These are phyloP conservation scores for Sporobolomyces roseus DNA, from an alignment of 768 basidiomycete species.

Conservation along the genomic window DNA sequence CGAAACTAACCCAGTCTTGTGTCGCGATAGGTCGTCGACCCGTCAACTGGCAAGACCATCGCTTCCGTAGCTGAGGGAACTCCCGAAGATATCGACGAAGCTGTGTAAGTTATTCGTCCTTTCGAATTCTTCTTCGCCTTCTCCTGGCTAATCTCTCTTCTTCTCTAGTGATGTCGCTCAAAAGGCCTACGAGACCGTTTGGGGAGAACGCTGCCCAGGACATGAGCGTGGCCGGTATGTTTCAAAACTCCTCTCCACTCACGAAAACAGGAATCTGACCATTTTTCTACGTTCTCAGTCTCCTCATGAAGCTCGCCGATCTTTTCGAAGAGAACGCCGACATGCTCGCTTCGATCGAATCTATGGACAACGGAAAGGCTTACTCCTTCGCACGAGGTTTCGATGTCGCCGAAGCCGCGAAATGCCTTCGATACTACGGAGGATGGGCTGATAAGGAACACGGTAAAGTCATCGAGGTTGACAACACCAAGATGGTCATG, in stretches of 20 bases:
- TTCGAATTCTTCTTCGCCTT: neutral
- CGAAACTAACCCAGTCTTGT: neutral
- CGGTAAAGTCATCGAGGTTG: slow-evolving; percentile 62
- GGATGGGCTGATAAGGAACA: slow-evolving; percentile 85
- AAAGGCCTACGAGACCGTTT: slow-evolving; percentile 61
- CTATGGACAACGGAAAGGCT: slow-evolving; percentile 61
- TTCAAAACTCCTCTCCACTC: neutral
- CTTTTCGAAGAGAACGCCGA: slow-evolving; percentile 62
- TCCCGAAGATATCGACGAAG: slow-evolving; percentile 64
- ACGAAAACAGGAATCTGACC: neutral
- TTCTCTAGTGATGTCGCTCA: slow-evolving; percentile 55
- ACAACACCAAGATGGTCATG: slow-evolving; percentile 61
- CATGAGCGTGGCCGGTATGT: slow-evolving; percentile 53
- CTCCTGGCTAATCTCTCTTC: neutral
- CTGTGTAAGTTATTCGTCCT: slow-evolving; percentile 52
- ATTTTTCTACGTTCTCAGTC: neutral
- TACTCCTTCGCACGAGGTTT: slow-evolving; percentile 50
- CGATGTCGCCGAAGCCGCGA: slow-evolving; percentile 48
- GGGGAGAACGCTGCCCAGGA: slow-evolving; percentile 65
- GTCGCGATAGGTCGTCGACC: slow-evolving; percentile 50
- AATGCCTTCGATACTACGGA: slow-evolving; percentile 64
- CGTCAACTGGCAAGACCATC: slow-evolving; percentile 62
- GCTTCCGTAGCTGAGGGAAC: slow-evolving; percentile 49
- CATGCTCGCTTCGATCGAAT: slow-evolving; percentile 68
- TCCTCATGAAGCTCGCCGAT: slow-evolving; percentile 61